Base-by-base conservation (phyloP, 441 rosid genomes). In the Erysimum cheiri region DNA sequence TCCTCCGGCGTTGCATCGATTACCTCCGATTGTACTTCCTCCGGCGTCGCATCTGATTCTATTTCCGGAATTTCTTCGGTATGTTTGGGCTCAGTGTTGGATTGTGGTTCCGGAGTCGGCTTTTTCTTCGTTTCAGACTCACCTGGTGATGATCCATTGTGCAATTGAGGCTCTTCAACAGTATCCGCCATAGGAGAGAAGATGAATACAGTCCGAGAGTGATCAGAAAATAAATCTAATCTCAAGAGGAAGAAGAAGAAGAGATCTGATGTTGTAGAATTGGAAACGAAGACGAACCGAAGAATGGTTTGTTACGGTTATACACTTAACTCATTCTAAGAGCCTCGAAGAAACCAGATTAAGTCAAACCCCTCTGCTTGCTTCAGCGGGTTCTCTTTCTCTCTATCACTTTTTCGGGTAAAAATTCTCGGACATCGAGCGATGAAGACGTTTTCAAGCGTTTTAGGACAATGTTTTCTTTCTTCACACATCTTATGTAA, bases 151-250 rank as follows among this genome's bases (percentile, higher is more conserved):
- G n/a, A 64, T 73, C 84, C 90, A 55, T 82, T 82, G 6, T 71
- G 82, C 60, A 83, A 61, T 68, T 85, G 82, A 70, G 86, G 60
- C 32, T 81, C 87, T 47, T 84, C 82, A 13, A 66, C 29, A 17
- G 64, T 44, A 36, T 81, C 69, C 24, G 85, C 78, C 91, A 85
- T 84, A 39, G 67, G n/a, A n/a, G 43, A 58, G 46, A 58, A 36
- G 31, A 22, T 22, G 24, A 48, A 48, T 11, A 48, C 59, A 60
- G 69, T 43, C 26, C 33, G 52, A 59, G 52, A 56, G 57, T 60
- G 74, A 77, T 74, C 72, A 53, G 48, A 62, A 39, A 15, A 37
- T n/a, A 78, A 71, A 72, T 68, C 71, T 29, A 52, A 29, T 47
- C n/a, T 7, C 17, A 48, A 19, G 41, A 53, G 10, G 64, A 60